phyloP scores from a whole-genome alignment of 129 eudicot species.

The Artemisia annua region DNA sequence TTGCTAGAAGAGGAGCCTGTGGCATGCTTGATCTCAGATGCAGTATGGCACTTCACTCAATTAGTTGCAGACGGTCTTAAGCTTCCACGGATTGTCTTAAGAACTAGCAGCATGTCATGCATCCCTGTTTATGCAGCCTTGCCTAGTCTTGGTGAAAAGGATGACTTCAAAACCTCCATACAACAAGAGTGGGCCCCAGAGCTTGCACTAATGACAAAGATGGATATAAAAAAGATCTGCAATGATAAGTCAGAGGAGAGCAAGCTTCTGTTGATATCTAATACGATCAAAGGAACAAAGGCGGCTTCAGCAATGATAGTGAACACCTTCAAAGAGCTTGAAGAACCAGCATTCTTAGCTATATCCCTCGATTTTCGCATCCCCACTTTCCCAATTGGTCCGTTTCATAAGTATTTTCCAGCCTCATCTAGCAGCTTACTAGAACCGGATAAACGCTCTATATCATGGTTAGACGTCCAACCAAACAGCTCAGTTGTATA shows the following conservation, averaged over 20 bases:
- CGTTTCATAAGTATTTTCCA: slow-evolving; percentile 47
- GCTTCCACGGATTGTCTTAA: slow-evolving; percentile 27
- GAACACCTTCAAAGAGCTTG: slow-evolving; percentile 54
- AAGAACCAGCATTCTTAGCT: slow-evolving; percentile 34
- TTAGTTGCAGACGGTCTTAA: slow-evolving; percentile 28
- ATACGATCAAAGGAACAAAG: slow-evolving; percentile 38
- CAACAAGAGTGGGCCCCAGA: slow-evolving; percentile 10
- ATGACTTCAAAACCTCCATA: slow-evolving; percentile 31
- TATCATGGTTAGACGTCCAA: slow-evolving; percentile 57
- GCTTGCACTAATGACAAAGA: slow-evolving; percentile 37
- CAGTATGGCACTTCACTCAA: slow-evolving; percentile 27
- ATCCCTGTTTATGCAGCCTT: slow-evolving; percentile 29
- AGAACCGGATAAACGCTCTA: slow-evolving; percentile 33
- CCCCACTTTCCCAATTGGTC: slow-evolving; percentile 49
- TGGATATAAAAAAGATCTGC: slow-evolving; percentile 32
- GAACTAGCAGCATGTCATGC: slow-evolving; percentile 43
- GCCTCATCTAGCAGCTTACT: slow-evolving; percentile 37
- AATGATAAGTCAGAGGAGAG: slow-evolving; percentile 17
- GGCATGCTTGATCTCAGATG: slow-evolving; percentile 26
- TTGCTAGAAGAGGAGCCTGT: slow-evolving; percentile 16
- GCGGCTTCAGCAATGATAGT: slow-evolving; percentile 42
- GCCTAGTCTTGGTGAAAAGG: slow-evolving; percentile 15
- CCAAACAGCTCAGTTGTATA: slow-evolving; percentile 47
- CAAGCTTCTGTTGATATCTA: slow-evolving; percentile 5
- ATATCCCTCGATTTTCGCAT: slow-evolving; percentile 23